phyloP scores from a whole-genome alignment of 1,139 yeast genomes.

The Kodamaea suecica region DNA sequence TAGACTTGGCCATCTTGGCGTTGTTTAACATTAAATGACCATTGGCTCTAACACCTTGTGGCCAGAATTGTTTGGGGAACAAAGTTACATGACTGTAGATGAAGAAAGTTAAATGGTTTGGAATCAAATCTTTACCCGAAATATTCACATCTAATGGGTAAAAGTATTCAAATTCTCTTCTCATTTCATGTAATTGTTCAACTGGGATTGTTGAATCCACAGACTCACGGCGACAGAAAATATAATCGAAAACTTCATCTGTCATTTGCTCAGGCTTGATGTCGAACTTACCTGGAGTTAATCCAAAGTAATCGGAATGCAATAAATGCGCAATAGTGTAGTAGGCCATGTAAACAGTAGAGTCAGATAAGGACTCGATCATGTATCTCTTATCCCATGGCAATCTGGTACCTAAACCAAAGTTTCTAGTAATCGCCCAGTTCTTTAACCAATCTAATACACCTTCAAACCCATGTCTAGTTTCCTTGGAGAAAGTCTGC shows the following conservation, averaged over 20 bases:
- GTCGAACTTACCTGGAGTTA: constrained; percentile 64
- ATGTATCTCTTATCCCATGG: constrained; percentile 97
- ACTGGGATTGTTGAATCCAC: constrained; percentile 60
- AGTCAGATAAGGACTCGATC: constrained; percentile 93
- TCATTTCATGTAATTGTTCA: constrained; percentile 65
- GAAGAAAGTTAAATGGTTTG: constrained; percentile 95
- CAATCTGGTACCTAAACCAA: constrained; percentile 90
- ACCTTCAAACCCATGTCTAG: constrained; percentile 89
- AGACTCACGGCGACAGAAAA: constrained; percentile 71
- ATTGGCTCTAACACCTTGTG: constrained; percentile 87
- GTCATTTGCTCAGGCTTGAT: constrained; percentile 85
- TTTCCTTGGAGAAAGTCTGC: constrained; percentile 82
- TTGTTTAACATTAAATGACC: constrained; percentile 95
- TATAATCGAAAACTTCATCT: constrained; percentile 88
- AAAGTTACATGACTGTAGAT: constrained; percentile 89
- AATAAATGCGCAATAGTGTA: constrained; percentile 87
- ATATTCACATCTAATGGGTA: constrained; percentile 89
- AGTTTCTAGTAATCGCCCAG: constrained; percentile 98
- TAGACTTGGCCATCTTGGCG: constrained; percentile 96
- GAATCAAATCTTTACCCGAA: constrained; percentile 96
- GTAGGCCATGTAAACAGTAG: constrained; percentile 94
- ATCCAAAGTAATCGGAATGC: constrained; percentile 85
- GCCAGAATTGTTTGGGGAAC: constrained; percentile 91
- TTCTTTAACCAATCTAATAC: constrained; percentile 95
- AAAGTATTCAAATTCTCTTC: constrained; percentile 94